phyloP scores from a whole-genome alignment of 441 rosid species.

The Macaranga tanarius region DNA sequence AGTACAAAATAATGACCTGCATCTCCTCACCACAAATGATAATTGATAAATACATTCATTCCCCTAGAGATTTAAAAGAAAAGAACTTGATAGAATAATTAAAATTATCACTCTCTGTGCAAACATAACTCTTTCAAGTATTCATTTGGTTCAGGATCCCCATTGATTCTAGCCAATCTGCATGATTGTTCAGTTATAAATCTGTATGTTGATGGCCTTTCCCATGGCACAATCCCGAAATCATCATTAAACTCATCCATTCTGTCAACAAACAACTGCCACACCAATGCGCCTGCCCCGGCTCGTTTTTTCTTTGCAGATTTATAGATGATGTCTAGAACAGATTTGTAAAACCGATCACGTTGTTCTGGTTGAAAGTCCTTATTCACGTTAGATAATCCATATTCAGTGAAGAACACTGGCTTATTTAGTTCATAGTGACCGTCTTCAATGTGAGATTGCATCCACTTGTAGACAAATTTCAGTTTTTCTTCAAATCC shows the following conservation, averaged over 20 bases:
- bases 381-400: slow-evolving; percentile 66
- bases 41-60: background rate
- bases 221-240: slow-evolving; percentile 78
- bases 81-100: background rate
- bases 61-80: too few relatives aligned
- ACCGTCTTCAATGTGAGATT: slow-evolving; percentile 84
- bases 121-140: slow-evolving; percentile 52
- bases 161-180: slow-evolving; percentile 53
- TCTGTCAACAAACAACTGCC: slow-evolving; percentile 78
- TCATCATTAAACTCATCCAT: slow-evolving; percentile 82
- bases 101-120: slow-evolving; percentile 28
- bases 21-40: slow-evolving; percentile 6
- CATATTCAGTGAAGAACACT: slow-evolving; percentile 79
- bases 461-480: slow-evolving; percentile 74
- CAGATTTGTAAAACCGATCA: slow-evolving; percentile 49
- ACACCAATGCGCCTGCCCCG: slow-evolving; percentile 79
- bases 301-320: slow-evolving; percentile 68
- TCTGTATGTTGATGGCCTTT: slow-evolving; percentile 52
- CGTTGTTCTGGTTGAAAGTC: slow-evolving; percentile 64
- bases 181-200: slow-evolving; percentile 65
- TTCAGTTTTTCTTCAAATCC: slow-evolving; percentile 61
- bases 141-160: slow-evolving; percentile 31
- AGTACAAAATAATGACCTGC: slow-evolving; percentile 14
- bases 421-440: slow-evolving; percentile 76
- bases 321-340: slow-evolving; percentile 52